Evolutionary conservation across 2,329 filamentous ascomycete species (phyloP).

Genomic region (Microdochium trichocladiopsis): DNA sequence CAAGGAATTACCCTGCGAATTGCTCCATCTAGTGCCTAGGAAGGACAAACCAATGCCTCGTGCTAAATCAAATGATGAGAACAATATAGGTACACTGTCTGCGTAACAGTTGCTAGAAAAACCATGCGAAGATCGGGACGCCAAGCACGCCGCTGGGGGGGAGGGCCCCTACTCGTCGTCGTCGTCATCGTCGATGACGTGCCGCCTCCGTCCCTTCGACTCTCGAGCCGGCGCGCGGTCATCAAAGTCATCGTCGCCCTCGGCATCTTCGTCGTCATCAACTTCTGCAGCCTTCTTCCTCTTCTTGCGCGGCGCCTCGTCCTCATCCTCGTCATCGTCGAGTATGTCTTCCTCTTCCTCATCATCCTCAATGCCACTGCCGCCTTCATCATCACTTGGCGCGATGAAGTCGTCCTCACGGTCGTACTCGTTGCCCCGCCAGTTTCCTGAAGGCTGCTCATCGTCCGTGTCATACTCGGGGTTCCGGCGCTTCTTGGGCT

Average conservation of each 20-base stretch:
- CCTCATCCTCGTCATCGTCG: slow-evolving; percentile 45
- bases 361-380: slow-evolving; percentile 46
- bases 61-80: no score
- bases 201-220: slow-evolving; percentile 32
- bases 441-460: slow-evolving; percentile 54
- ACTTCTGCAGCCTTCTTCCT: slow-evolving; percentile 42
- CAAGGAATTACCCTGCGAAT: no score
- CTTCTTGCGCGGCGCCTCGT: slow-evolving; percentile 37
- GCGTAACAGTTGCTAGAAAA: no score
- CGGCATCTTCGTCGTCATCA: slow-evolving; percentile 38
- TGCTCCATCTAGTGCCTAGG: no score
- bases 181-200: slow-evolving; percentile 56
- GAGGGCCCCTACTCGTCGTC: slow-evolving; percentile 25
- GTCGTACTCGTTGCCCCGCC: slow-evolving; percentile 69
- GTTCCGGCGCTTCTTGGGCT: slow-evolving; percentile 41
- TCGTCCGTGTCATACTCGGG: slow-evolving; percentile 73
- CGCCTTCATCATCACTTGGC: slow-evolving; percentile 62
- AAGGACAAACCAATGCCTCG: no score
- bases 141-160: no score
- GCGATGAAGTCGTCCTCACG: slow-evolving; percentile 75
- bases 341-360: slow-evolving; percentile 55
- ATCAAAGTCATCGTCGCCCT: slow-evolving; percentile 48
- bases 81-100: no score
- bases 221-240: slow-evolving; percentile 34
- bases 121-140: no score